Percentiles rank a stretch among this genome's conserved stretches.
These are phyloP conservation scores for Saccharomycopsis selenospora DNA, from an alignment of 805 yeast genomes.

Conservation along the genomic window DNA sequence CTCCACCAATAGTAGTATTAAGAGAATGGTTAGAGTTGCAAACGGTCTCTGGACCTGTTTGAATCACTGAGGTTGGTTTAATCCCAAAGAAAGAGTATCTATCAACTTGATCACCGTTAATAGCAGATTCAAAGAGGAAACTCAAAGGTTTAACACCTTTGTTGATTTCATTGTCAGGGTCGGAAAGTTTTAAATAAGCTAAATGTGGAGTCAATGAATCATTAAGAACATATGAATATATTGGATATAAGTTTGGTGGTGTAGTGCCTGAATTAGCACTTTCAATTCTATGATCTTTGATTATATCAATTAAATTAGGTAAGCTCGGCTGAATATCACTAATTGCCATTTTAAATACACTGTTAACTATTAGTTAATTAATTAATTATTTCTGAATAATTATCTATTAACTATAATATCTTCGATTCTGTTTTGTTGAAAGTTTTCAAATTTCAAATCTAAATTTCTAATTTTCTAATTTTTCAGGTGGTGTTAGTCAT, in stretches of 20 bases:
- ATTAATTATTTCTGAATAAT: too few species aligned
- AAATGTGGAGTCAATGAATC: slow-evolving; percentile 82
- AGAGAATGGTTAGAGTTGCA: neutral
- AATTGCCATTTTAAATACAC: slow-evolving; percentile 7
- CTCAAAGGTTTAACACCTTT: slow-evolving; percentile 44
- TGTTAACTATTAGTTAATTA: too few species aligned
- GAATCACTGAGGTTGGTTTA: slow-evolving; percentile 39
- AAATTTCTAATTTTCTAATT: too few species aligned
- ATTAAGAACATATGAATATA: slow-evolving; percentile 64
- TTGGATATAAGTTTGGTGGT: slow-evolving; percentile 69
- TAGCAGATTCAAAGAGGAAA: slow-evolving; percentile 82
- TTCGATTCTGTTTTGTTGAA: too few species aligned
- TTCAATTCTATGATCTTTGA: slow-evolving; percentile 25
- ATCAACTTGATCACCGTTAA: slow-evolving; percentile 81
- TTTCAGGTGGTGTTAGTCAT: too few species aligned
- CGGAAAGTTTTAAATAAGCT: slow-evolving; percentile 79
- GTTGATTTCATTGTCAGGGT: slow-evolving; percentile 44
- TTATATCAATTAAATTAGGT: slow-evolving; percentile 28
- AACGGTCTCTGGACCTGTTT: neutral
- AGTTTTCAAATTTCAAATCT: too few species aligned
- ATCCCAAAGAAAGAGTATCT: slow-evolving; percentile 89
- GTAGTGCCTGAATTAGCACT: slow-evolving; percentile 18
- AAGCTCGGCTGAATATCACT: slow-evolving; percentile 31
- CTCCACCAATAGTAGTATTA: slow-evolving; percentile 29
- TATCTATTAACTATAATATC: too few species aligned